phyloP scores from a whole-genome alignment of 768 basidiomycete species.

The Podaxis sp. region DNA sequence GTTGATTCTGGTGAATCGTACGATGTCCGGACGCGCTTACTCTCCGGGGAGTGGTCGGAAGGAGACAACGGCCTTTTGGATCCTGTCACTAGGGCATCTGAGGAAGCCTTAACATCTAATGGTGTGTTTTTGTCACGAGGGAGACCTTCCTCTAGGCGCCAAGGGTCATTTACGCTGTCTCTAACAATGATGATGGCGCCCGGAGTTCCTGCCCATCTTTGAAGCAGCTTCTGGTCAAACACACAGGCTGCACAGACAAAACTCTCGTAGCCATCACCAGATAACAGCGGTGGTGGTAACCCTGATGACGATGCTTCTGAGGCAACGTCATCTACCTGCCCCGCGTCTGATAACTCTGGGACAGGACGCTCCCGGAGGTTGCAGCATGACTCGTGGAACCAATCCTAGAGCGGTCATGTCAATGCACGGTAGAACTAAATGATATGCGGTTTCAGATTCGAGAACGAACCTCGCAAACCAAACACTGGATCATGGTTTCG shows the following conservation, averaged over 20 bases:
- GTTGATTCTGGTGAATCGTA: constrained; percentile 21
- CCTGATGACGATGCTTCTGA: constrained; percentile 67
- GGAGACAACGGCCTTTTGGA: constrained; percentile 54
- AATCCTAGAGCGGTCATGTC: constrained; percentile 54
- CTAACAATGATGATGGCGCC: constrained; percentile 71
- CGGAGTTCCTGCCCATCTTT: constrained; percentile 64
- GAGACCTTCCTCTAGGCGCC: constrained; percentile 36
- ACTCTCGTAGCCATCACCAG: constrained; percentile 70
- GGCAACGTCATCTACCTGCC: constrained; percentile 40
- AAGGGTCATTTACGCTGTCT: constrained; percentile 41
- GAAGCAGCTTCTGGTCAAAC: constrained; percentile 48
- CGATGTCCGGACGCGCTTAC: constrained; percentile 35
- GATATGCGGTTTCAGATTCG: constrained; percentile 10
- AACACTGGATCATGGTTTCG: constrained; percentile 89
- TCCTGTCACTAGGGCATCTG: constrained; percentile 28
- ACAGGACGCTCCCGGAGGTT: constrained; percentile 67
- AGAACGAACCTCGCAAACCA: constrained; percentile 74
- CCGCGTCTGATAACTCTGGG: constrained; percentile 19
- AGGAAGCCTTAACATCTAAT: constrained; percentile 17
- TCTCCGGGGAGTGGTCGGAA: constrained; percentile 33
- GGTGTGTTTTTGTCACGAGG: background rate
- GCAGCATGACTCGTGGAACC: constrained; percentile 90
- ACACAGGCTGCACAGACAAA: constrained; percentile 76
- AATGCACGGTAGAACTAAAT: constrained; percentile 4
- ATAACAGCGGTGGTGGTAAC: constrained; percentile 67